Base-by-base conservation (phyloP, 345 rosid species). In the Populus pruinosa region DNA sequence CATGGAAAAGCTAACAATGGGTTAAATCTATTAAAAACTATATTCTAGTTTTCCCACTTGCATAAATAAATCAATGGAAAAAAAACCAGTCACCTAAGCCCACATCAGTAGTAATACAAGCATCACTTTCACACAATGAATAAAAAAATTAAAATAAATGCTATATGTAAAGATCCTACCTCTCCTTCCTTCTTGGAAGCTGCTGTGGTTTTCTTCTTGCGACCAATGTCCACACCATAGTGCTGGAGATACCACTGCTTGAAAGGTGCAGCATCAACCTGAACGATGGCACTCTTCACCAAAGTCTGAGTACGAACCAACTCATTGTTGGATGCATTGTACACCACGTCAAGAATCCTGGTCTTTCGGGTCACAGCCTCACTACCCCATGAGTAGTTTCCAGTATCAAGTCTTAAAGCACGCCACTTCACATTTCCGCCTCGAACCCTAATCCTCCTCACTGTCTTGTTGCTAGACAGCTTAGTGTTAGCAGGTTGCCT, bases 341-440 rank as follows among this genome's bases (percentile, higher is more conserved):
- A 81, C 49, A 81, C 80, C 70, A 81, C 83, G 59, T 81, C 83
- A 43, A 81, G 83, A 67, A 81, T 68, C 41, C 83, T 76, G 12
- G 83, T 81, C 77, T 77, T 81, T 63, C 77, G 25, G 33, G 83
- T 81, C 67, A 81, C 83, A 55, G 83, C 80, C 71, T 81, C 83
- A 44, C 83, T 81, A 0, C 83, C 83, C 83, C 83, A 81, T 5
- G 83, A 81, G 77, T 67, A 81, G 59, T 81, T 81, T n/a, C 83
- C 83, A 72, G 83, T 81, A 72, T 81, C 83, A 31, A 81, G 80
- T 70, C 83, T 75, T 79, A 80, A 49, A 25, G 83, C 83, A 64
- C 83, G 83, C 83, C 83, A 80, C 79, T 80, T 80, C 39, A 80
- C 79, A 71, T 80, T 80, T 23, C 83, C 83, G 49, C 83, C 83